Base-by-base conservation (phyloP, 495 filamentous ascomycete genomes). In the Penicillium silybi region DNA sequence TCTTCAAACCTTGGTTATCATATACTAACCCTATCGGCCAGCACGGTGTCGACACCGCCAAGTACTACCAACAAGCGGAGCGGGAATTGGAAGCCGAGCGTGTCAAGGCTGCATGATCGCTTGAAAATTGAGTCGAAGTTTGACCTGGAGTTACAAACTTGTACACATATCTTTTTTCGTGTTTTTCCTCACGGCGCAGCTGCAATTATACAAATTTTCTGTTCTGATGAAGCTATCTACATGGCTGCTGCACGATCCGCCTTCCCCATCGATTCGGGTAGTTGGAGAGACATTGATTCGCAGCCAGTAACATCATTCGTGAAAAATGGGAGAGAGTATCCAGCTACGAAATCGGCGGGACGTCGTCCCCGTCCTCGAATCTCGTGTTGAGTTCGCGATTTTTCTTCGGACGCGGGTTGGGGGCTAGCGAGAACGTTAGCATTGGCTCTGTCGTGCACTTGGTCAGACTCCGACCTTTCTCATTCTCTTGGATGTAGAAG, bases 21-120 rank as follows among this genome's bases (percentile, higher is more conserved):
- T 4, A n/a, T 49, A 10, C 41, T 51, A 43, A 73, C 54, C 39
- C 41, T 43, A 20, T 23, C 18, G 6, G 61, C 38, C 18, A 96
- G 80, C 93, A 98, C 68, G 93, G 93, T 56, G 87, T 98, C 48
- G 95, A 98, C 69, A 98, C 93, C 23, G 89, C 90, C 50, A 98
- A 98, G 74, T 98, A 98, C 75, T 98, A 96, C 72, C 84, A 84
- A 67, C 88, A 92, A 68, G 93, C 93, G n/a, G 93, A 98, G 73
- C 78, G 85, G 59, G 93, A 98, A 63, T 73, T 98, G 54, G 93
- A 95, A 71, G 86, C 81, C 23, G 90, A 96, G 76, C 67, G 73
- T 18, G 53, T 67, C 52, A 68, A 67, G 55, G 54, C 51, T 62
- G 50, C 41, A 56, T 69, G 54, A 69, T 51, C 19, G 11, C 20